Evolutionary conservation across 1,284 basidiomycete genomes (phyloP).

Genomic region (Nidula niveotomentosa): DNA sequence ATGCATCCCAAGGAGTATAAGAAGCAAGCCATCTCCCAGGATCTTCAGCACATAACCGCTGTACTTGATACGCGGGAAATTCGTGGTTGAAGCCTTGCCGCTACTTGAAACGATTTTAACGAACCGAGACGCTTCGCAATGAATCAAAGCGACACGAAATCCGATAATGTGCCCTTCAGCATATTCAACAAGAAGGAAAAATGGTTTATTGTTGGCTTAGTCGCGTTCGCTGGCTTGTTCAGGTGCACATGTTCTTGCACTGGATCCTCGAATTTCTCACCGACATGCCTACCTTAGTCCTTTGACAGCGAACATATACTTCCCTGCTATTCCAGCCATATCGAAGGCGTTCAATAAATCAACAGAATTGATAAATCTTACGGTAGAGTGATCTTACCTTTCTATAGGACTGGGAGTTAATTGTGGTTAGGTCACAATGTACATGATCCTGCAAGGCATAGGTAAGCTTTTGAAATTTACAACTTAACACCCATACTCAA

Average conservation of each 20-base stretch:
- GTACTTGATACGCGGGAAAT: no score
- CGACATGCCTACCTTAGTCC: conserved; percentile 41
- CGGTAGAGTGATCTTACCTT: conserved; percentile 29
- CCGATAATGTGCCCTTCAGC: conserved; percentile 37
- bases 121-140: no score
- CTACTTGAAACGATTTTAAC: no score
- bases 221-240: conserved; percentile 58
- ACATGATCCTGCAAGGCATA: conserved; percentile 77
- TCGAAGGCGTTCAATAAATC: conserved; percentile 61
- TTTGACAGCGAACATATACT: conserved; percentile 74
- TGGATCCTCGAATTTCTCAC: neutral
- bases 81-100: no score
- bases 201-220: conserved; percentile 64
- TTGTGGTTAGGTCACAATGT: conserved; percentile 56
- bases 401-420: neutral
- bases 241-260: conserved; percentile 39
- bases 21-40: no score
- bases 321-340: conserved; percentile 74
- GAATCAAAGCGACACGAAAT: no score
- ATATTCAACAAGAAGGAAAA: conserved; percentile 59
- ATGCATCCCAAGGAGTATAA: no score
- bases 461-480: conserved; percentile 31
- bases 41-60: no score
- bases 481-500: neutral
- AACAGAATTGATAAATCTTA: conserved; percentile 71